Evolutionary conservation across 768 basidiomycete genomes (phyloP).

Genomic region (Trametes cinnabarina): DNA sequence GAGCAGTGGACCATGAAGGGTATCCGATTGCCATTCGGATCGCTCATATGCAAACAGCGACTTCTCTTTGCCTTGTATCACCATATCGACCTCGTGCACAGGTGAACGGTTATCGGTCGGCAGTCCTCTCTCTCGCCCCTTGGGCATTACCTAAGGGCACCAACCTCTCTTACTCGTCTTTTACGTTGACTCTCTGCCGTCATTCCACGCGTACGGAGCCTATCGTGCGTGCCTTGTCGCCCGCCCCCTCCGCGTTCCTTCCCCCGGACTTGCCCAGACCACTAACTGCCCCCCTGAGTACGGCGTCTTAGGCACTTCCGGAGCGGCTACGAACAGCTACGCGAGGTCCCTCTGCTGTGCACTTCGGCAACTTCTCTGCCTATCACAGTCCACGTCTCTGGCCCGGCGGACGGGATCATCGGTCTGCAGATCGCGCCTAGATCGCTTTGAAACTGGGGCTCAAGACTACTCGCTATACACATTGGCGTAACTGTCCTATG

Average conservation of each 20-base stretch:
- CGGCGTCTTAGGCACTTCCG: background rate
- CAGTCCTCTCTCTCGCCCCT: background rate
- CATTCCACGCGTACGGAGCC: constrained; percentile 11
- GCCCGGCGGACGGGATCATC: background rate
- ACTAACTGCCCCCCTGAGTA: background rate
- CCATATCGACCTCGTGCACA: too few relatives aligned
- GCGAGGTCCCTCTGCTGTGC: background rate
- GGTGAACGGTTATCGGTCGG: too few relatives aligned
- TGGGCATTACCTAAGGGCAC: background rate
- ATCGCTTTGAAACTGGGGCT: background rate
- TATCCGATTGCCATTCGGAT: too few relatives aligned
- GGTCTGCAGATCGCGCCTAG: background rate
- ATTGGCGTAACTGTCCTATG: too few relatives aligned
- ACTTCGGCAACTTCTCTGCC: background rate
- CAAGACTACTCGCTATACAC: too few relatives aligned
- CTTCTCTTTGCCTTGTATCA: too few relatives aligned
- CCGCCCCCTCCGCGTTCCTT: background rate
- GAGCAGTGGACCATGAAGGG: too few relatives aligned
- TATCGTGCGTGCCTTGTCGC: background rate
- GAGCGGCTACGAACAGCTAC: background rate
- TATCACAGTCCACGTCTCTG: background rate
- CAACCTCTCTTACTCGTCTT: constrained; percentile 9
- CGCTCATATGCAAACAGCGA: too few relatives aligned
- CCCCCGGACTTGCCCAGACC: too few relatives aligned
- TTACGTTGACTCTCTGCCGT: constrained; percentile 6